Evolutionary conservation across 2,329 filamentous ascomycete species (phyloP).

Genomic region (Nemania diffusa): DNA sequence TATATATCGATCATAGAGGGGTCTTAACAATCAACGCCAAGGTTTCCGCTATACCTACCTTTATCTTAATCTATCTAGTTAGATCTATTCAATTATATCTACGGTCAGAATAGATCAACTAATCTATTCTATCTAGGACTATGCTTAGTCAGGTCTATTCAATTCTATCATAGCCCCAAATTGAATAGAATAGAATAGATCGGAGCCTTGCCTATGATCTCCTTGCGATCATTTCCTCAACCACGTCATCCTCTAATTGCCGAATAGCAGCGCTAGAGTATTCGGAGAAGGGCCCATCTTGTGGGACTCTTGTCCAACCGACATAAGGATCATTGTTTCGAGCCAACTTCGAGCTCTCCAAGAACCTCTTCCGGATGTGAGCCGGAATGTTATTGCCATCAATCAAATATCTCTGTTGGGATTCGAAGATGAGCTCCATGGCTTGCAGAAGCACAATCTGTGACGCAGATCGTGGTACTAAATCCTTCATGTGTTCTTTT

Average conservation of each 20-base stretch:
- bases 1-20: too few species aligned
- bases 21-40: too few species aligned
- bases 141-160: constrained; percentile 2
- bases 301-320: constrained; percentile 2
- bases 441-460: constrained; percentile 35
- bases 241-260: constrained; percentile 18
- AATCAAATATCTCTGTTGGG: constrained; percentile 29
- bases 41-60: too few species aligned
- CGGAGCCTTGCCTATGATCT: constrained; percentile 17
- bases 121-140: neutral
- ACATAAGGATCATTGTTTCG: constrained; percentile 27
- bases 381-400: constrained; percentile 35
- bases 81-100: too few species aligned
- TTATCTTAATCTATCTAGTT: too few species aligned
- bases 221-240: constrained; percentile 12
- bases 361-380: constrained; percentile 36
- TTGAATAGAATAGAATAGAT: constrained; percentile 20
- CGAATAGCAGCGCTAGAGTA: constrained; percentile 9
- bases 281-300: constrained; percentile 1
- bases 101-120: neutral
- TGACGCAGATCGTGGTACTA: constrained; percentile 25
- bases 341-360: constrained; percentile 5
- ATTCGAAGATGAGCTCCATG: constrained; percentile 39
- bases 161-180: constrained; percentile 8
- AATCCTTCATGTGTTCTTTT: constrained; percentile 23